Conservation (phyloP, 345 rosid genomes). For the Salix viminalis region DNA sequence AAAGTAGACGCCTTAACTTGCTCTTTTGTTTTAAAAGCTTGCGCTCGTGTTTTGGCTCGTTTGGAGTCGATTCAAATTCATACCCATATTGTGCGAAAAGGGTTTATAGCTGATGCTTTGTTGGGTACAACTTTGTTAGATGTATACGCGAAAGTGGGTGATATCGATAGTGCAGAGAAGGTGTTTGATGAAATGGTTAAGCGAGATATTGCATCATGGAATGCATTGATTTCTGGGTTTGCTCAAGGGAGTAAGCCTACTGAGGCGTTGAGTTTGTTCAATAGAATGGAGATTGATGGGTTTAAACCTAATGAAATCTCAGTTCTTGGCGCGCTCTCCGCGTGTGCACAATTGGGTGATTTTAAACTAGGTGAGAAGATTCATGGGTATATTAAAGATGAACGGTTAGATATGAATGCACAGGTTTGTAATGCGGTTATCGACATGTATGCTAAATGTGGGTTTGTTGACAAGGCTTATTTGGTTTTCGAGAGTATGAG, state of each 20-base stretch:
- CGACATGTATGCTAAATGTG: slow-evolving; percentile 83
- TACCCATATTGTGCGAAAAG: slow-evolving; percentile 43
- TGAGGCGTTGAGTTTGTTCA: slow-evolving; percentile 63
- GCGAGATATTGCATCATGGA: slow-evolving; percentile 80
- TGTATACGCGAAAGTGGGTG: slow-evolving; percentile 59
- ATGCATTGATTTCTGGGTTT: slow-evolving; percentile 75
- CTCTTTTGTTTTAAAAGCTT: slow-evolving; percentile 74
- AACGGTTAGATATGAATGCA: slow-evolving; percentile 50
- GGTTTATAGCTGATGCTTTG: slow-evolving; percentile 60
- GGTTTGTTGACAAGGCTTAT: slow-evolving; percentile 63
- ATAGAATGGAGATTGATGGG: slow-evolving; percentile 48
- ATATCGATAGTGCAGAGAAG: slow-evolving; percentile 41
- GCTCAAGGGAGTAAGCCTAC: slow-evolving; percentile 53
- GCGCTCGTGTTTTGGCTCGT: slow-evolving; percentile 56
- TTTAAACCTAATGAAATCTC: slow-evolving; percentile 57
- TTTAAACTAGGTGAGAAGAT: slow-evolving; percentile 58
- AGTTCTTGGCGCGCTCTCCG: slow-evolving; percentile 73
- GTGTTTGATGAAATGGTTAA: slow-evolving; percentile 70
- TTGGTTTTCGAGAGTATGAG: slow-evolving; percentile 49
- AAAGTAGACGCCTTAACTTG: slow-evolving; percentile 74
- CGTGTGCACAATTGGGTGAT: slow-evolving; percentile 77
- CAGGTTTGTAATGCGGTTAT: slow-evolving; percentile 67
- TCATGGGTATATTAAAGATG: slow-evolving; percentile 38
- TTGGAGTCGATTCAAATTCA: slow-evolving; percentile 56
- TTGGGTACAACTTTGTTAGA: slow-evolving; percentile 76